phyloP scores from a whole-genome alignment of 2,329 filamentous ascomycete species.

The Penicillium rolfsii region DNA sequence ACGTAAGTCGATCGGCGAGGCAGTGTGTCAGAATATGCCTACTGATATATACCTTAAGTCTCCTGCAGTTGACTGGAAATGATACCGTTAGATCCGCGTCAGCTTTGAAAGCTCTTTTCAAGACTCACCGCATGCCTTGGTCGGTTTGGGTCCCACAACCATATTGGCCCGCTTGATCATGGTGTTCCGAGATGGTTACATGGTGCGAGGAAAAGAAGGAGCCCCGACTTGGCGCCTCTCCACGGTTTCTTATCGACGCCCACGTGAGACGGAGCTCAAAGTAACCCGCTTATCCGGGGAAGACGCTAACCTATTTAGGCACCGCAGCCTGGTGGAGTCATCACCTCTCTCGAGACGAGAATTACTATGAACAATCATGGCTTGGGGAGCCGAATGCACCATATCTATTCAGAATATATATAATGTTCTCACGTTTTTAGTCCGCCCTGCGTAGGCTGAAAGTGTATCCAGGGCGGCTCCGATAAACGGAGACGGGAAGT shows the following conservation, averaged over 20 bases:
- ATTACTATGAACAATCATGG: too few relatives aligned
- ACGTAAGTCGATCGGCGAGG: slow-evolving; percentile 5
- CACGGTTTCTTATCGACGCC: slow-evolving; percentile 12
- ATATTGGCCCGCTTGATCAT: slow-evolving; percentile 28
- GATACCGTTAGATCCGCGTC: slow-evolving; percentile 12
- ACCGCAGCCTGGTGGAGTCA: not conserved
- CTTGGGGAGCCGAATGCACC: too few relatives aligned
- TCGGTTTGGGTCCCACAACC: slow-evolving; percentile 34
- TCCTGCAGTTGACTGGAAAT: slow-evolving; percentile 35
- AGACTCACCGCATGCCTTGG: slow-evolving; percentile 37
- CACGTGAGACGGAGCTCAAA: slow-evolving; percentile 22
- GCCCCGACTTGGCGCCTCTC: not conserved
- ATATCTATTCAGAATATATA: too few relatives aligned
- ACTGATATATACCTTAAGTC: slow-evolving; percentile 31
- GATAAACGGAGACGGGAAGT: slow-evolving; percentile 53
- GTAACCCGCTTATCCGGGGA: slow-evolving; percentile 10
- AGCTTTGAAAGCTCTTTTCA: not conserved
- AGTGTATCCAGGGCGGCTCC: slow-evolving; percentile 52
- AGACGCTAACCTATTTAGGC: slow-evolving; percentile 1
- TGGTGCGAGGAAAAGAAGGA: slow-evolving; percentile 9
- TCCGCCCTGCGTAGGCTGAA: slow-evolving; percentile 57
- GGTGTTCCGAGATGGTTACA: slow-evolving; percentile 8
- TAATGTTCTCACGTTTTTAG: slow-evolving; percentile 60
- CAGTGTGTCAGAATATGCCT: not conserved
- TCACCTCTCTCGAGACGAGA: slow-evolving; percentile 7